Conservation (phyloP, 768 basidiomycete species). For the Tricholoma flavovirens region DNA sequence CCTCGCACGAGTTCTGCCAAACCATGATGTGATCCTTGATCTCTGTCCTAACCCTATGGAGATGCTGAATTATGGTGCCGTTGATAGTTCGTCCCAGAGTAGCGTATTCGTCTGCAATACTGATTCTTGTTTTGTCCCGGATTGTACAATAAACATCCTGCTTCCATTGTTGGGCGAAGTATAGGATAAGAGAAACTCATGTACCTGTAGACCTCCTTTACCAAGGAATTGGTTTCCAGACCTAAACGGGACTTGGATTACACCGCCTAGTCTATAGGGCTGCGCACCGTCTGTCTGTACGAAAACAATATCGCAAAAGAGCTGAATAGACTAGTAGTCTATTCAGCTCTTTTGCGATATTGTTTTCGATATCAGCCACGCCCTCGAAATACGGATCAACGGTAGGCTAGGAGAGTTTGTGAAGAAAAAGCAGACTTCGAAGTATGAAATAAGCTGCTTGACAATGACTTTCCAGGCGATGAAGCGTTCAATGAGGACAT, state of each 20-base stretch:
- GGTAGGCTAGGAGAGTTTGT: background rate
- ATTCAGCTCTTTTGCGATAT: slow-evolving; percentile 86
- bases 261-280: slow-evolving; percentile 83
- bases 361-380: slow-evolving; percentile 85
- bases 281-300: no score
- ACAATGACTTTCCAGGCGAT: slow-evolving; percentile 94
- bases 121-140: slow-evolving; percentile 90
- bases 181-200: background rate
- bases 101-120: slow-evolving; percentile 93
- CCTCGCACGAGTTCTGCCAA: slow-evolving; percentile 4
- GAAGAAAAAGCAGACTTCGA: slow-evolving; percentile 33
- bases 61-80: slow-evolving; percentile 93
- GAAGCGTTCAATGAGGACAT: slow-evolving; percentile 94
- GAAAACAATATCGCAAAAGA: slow-evolving; percentile 93
- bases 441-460: slow-evolving; percentile 91
- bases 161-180: background rate
- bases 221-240: slow-evolving; percentile 96
- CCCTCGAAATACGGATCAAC: slow-evolving; percentile 22
- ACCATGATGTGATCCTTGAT: slow-evolving; percentile 98
- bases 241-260: slow-evolving; percentile 95
- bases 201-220: slow-evolving; percentile 85
- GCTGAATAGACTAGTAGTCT: slow-evolving; percentile 94
- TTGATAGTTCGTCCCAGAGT: slow-evolving; percentile 95
- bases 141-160: slow-evolving; percentile 91
- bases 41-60: slow-evolving; percentile 87